These are phyloP conservation scores for Lipomyces orientalis DNA, from an alignment of 805 yeast species.

Conservation along the genomic window DNA sequence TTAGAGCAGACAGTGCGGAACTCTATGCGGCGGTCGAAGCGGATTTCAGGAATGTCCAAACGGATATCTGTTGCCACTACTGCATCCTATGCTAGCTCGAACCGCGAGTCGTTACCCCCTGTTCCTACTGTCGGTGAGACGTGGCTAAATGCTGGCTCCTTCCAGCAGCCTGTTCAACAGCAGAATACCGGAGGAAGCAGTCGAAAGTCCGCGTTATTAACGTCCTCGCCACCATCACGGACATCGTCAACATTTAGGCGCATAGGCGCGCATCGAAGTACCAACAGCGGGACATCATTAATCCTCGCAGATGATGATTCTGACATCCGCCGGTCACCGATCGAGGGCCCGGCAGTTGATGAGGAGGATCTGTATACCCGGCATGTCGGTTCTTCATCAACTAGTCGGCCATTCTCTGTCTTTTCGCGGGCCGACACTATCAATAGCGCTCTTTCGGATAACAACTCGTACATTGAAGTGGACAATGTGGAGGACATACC, in stretches of 20 bases:
- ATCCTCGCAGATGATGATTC: background rate
- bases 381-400: constrained; percentile 8
- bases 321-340: background rate
- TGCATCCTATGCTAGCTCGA: constrained; percentile 38
- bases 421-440: constrained; percentile 22
- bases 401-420: constrained; percentile 18
- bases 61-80: constrained; percentile 44
- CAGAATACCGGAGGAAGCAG: constrained; percentile 11
- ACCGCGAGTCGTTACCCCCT: constrained; percentile 33
- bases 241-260: constrained; percentile 13
- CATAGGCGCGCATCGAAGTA: constrained; percentile 7
- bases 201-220: constrained; percentile 6
- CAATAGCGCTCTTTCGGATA: constrained; percentile 31
- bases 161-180: constrained; percentile 10
- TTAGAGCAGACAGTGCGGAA: constrained; percentile 81
- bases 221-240: constrained; percentile 18
- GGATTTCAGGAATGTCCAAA: constrained; percentile 54
- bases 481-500: constrained; percentile 34
- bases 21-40: constrained; percentile 78
- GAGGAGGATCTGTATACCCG: constrained; percentile 11
- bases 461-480: constrained; percentile 35
- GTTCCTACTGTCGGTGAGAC: constrained; percentile 56
- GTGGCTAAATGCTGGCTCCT: constrained; percentile 47
- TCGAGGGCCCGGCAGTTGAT: constrained; percentile 14
- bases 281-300: constrained; percentile 13